Conservation (phyloP, 805 yeast genomes). For the Pichia sporocuriosa region DNA sequence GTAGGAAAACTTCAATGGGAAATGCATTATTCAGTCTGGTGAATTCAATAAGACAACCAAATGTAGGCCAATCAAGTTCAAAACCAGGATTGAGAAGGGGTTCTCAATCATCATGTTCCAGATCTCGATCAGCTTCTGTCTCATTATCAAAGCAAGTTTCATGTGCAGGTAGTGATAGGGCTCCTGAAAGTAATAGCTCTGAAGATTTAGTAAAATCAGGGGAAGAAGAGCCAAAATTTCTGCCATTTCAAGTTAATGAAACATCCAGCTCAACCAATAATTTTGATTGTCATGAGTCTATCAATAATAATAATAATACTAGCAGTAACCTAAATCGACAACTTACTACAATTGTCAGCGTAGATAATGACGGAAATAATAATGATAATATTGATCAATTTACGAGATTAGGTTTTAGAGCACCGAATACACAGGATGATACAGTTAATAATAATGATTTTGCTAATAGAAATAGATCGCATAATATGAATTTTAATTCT, state of each 20-base stretch:
- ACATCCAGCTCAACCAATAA: no score
- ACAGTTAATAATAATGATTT: no score
- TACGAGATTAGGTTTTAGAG: no score
- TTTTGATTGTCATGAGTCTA: no score
- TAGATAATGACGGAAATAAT: background rate
- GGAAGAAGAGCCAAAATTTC: no score
- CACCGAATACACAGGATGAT: no score
- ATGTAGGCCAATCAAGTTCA: background rate
- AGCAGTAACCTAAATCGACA: background rate
- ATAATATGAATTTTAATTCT: no score
- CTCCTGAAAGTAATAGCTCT: background rate
- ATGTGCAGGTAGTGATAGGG: background rate
- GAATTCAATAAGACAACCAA: constrained; percentile 20
- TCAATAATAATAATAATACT: no score
- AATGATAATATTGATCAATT: background rate
- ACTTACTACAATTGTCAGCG: constrained; percentile 1
- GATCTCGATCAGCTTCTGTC: constrained; percentile 12
- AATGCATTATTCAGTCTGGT: constrained; percentile 24
- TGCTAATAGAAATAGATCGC: no score
- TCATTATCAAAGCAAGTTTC: constrained; percentile 1
- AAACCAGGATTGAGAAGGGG: constrained; percentile 8
- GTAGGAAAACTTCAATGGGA: constrained; percentile 25
- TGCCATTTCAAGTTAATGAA: no score
- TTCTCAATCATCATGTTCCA: constrained; percentile 7
- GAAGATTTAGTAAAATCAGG: background rate